Evolutionary conservation across 2,329 filamentous ascomycete species (phyloP).

Genomic region (Aspergillus piperis): DNA sequence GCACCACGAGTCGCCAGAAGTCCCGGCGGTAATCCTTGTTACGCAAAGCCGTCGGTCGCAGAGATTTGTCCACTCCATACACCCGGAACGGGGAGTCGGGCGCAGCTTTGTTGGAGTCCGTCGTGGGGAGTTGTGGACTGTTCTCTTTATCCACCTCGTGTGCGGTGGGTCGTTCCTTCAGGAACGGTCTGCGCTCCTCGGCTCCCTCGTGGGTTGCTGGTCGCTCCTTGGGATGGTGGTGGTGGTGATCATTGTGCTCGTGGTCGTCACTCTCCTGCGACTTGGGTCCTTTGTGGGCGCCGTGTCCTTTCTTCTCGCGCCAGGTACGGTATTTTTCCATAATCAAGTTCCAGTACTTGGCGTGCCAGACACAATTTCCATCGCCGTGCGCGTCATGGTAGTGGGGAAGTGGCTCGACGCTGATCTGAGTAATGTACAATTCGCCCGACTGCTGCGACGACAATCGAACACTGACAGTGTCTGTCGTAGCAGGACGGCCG

Average conservation of each 20-base stretch:
- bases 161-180: not conserved
- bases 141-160: no score
- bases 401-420: not conserved
- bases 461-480: not conserved
- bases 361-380: constrained; percentile 3
- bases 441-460: not conserved
- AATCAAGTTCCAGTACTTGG: constrained; percentile 6
- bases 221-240: not conserved
- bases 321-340: constrained; percentile 1
- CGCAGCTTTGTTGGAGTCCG: not conserved
- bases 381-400: not conserved
- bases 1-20: constrained; percentile 5
- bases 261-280: not conserved
- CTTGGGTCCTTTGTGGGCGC: not conserved
- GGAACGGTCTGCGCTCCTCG: no score
- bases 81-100: not conserved
- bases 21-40: not conserved
- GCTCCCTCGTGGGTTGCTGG: no score
- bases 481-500: constrained; percentile 1
- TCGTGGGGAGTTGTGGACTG: not conserved
- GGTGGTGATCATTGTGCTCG: no score
- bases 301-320: not conserved
- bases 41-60: not conserved
- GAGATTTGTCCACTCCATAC: not conserved
- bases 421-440: not conserved